A percentile compares a stretch with the other conserved stretches of the same genome.
phyloP scores from a whole-genome alignment of 2,329 filamentous ascomycete genomes.

The Bisporella sp. region DNA sequence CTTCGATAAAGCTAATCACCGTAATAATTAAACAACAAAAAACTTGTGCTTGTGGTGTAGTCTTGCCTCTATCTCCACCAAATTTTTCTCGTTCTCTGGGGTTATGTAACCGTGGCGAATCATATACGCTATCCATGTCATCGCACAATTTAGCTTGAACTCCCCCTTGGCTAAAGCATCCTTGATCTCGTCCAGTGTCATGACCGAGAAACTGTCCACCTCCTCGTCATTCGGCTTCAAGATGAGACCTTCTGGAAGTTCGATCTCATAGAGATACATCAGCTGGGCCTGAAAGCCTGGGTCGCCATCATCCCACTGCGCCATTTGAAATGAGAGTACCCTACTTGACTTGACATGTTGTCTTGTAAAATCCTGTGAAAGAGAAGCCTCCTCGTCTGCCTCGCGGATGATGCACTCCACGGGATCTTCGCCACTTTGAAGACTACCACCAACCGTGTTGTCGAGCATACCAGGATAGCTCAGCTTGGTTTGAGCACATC shows the following conservation, averaged over 20 bases:
- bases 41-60: conserved; percentile 78
- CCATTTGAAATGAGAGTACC: conserved; percentile 68
- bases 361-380: conserved; percentile 65
- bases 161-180: conserved; percentile 60
- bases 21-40: conserved; percentile 37
- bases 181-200: conserved; percentile 69
- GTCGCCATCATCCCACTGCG: conserved; percentile 61
- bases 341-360: conserved; percentile 55
- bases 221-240: conserved; percentile 81
- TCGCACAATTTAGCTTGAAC: conserved; percentile 90
- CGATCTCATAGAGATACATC: conserved; percentile 86
- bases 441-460: conserved; percentile 82
- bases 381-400: conserved; percentile 78
- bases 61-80: conserved; percentile 65
- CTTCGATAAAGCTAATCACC: too few species aligned
- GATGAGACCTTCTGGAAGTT: conserved; percentile 59
- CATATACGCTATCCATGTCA: conserved; percentile 85
- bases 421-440: conserved; percentile 72
- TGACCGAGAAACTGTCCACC: conserved; percentile 77
- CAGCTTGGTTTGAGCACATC: conserved; percentile 67
- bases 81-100: conserved; percentile 69
- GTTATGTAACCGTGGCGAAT: conserved; percentile 77
- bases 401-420: conserved; percentile 82
- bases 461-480: conserved; percentile 83
- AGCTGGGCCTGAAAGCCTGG: conserved; percentile 64